Conservation (phyloP, 352 stramenopile genomes). For the Elongisporangium undulatum region DNA sequence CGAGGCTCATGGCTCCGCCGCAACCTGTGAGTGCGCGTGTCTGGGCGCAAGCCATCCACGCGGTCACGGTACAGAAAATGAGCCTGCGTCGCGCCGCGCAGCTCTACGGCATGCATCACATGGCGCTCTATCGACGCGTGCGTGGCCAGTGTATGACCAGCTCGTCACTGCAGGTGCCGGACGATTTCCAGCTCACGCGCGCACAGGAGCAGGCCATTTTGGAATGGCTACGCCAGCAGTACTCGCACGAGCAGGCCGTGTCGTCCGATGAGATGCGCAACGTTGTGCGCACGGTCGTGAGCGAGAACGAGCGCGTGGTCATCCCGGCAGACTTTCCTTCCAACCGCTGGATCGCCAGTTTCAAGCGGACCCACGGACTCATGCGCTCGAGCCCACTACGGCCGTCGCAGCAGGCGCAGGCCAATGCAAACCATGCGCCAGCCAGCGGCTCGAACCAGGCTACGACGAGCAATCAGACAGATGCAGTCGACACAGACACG, state of each 20-base stretch:
- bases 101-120: constrained; percentile 60
- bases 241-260: background rate
- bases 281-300: constrained; percentile 53
- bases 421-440: background rate
- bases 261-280: constrained; percentile 36
- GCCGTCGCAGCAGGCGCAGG: background rate
- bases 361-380: constrained; percentile 55
- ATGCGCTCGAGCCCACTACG: background rate
- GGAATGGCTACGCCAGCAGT: background rate
- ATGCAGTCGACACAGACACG: background rate
- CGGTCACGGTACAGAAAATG: constrained; percentile 60
- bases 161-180: background rate
- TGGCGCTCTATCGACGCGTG: constrained; percentile 59
- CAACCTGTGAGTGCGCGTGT: constrained; percentile 25
- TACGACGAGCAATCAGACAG: background rate
- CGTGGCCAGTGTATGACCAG: constrained; percentile 15
- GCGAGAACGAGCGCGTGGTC: constrained; percentile 27
- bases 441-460: background rate
- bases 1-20: background rate
- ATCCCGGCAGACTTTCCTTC: constrained; percentile 45
- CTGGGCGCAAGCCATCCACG: constrained; percentile 59
- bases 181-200: background rate
- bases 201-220: background rate
- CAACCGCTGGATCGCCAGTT: constrained; percentile 39
- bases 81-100: constrained; percentile 51